Evolutionary conservation across 1,284 basidiomycete genomes (phyloP), one percentile per base, ranked within the genome.

Genomic region (Naganishia sp.): DNA sequence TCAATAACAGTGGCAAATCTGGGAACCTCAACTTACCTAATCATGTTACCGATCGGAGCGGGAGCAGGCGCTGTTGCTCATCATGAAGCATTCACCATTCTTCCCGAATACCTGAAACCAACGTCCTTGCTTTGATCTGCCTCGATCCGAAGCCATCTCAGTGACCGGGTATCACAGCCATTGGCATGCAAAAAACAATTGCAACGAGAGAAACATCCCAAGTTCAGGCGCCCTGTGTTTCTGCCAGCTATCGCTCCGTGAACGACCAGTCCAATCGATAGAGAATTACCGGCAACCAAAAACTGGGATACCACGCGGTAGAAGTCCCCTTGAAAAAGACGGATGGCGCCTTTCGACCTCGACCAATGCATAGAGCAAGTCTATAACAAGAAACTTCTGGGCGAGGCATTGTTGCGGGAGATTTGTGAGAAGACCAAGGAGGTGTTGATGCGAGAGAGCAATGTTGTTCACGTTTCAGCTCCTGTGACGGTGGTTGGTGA

Each of bases 401-500:
- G 93, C 73, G 94, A 97, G 81, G 89, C 90, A 2, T 84, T 96
- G 25, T 79, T 97, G 57, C 88, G 93, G 65, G 94, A 97, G 83
- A 95, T 97, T 84, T 97, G 94, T 83, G 94, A 95, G 75, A 96
- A 96, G 82, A 95, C 94, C 36, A 97, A 97, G 78, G 94, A 97
- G 78, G 91, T 99, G 1, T 86, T 99, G 68, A 99, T 99, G 96
- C 84, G 92, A 71, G 96, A 99, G 82, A 93, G 90, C 70, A 99
- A 99, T 76, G 96, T 99, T 67, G 94, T 99, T 15, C 96, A 99
- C 76, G 91, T 99, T 73, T 89, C 88, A 69, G 90, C 94, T 1
- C 96, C 96, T n/a, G 94, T 99, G 52, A 99, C 96, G 0, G 96
- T 99, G 36, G 95, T 99, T 36, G 96, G 96, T 64, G 96, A 99